A percentile compares a stretch with the other conserved stretches of the same genome.
These are phyloP conservation scores for Neurospora crassa DNA, from an alignment of 2,329 filamentous ascomycete species.

Conservation along the genomic window DNA sequence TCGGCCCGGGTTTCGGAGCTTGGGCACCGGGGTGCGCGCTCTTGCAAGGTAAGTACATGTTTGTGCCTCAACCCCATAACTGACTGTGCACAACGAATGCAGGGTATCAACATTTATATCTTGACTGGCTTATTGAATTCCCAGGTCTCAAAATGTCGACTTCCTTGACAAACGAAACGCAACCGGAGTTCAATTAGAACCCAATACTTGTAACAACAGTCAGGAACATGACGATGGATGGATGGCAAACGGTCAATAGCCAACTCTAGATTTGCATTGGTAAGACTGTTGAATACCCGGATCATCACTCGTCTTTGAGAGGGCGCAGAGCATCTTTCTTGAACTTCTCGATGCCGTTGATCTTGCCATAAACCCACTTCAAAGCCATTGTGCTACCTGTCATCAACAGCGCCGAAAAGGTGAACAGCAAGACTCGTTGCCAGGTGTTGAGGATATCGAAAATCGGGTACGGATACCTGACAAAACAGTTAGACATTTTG, in stretches of 20 bases:
- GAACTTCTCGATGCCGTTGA: constrained; percentile 48
- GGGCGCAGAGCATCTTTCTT: constrained; percentile 27
- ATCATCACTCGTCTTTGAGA: constrained; percentile 19
- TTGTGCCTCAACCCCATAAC: background rate
- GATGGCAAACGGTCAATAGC: background rate
- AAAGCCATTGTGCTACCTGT: constrained; percentile 58
- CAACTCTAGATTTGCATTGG: background rate
- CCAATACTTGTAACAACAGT: background rate
- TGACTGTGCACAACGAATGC: background rate
- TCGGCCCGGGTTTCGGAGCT: background rate
- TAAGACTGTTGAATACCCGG: background rate
- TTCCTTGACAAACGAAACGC: background rate
- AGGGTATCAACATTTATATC: background rate
- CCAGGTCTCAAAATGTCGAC: background rate
- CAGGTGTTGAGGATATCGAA: constrained; percentile 58
- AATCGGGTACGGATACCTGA: constrained; percentile 77
- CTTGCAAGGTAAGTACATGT: no score
- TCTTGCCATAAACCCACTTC: constrained; percentile 57
- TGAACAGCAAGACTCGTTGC: constrained; percentile 61
- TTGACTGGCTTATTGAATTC: background rate
- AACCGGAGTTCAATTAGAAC: background rate
- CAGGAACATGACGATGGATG: background rate
- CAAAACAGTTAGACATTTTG: constrained; percentile 6
- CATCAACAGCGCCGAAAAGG: constrained; percentile 60
- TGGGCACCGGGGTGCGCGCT: background rate